These are phyloP conservation scores for Melaleuca quinquenervia DNA, from an alignment of 345 rosid genomes.

Conservation along the genomic window DNA sequence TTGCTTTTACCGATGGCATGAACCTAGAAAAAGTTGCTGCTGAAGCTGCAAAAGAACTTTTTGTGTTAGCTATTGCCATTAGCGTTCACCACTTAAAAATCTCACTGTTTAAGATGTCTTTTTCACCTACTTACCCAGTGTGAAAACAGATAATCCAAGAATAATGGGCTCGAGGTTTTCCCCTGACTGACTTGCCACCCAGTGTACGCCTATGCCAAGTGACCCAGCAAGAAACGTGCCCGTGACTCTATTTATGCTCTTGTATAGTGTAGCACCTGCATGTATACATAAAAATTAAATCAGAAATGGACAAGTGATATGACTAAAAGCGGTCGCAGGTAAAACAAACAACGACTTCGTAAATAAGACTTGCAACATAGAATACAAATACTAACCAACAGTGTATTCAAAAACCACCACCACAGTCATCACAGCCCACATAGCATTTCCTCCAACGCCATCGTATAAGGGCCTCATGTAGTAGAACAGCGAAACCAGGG, in stretches of 20 bases:
- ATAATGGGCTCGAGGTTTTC: slow-evolving; percentile 34
- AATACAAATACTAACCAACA: slow-evolving; percentile 29
- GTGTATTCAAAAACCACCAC: slow-evolving; percentile 63
- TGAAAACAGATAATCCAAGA: slow-evolving; percentile 43
- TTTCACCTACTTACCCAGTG: slow-evolving; percentile 38
- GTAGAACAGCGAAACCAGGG: slow-evolving; percentile 58
- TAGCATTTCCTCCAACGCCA: slow-evolving; percentile 52
- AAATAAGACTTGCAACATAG: not conserved
- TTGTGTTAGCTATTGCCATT: not conserved
- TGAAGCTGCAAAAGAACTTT: slow-evolving; percentile 34
- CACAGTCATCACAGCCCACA: slow-evolving; percentile 82
- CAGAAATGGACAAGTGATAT: not conserved
- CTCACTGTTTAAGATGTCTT: not conserved
- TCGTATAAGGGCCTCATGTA: slow-evolving; percentile 63
- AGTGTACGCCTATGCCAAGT: slow-evolving; percentile 52
- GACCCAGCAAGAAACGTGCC: slow-evolving; percentile 63
- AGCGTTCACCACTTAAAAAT: not conserved
- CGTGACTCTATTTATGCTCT: slow-evolving; percentile 50
- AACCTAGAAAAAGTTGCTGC: slow-evolving; percentile 69
- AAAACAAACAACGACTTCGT: not conserved
- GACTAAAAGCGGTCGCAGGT: not conserved
- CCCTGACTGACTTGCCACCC: slow-evolving; percentile 55
- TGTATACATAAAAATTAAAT: not conserved
- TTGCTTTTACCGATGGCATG: slow-evolving; percentile 55
- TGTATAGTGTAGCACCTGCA: slow-evolving; percentile 60